A percentile compares a stretch with the other conserved stretches of the same genome.
These are phyloP conservation scores for Massariosphaeria phaeospora DNA, from an alignment of 495 filamentous ascomycete genomes.

Conservation along the genomic window DNA sequence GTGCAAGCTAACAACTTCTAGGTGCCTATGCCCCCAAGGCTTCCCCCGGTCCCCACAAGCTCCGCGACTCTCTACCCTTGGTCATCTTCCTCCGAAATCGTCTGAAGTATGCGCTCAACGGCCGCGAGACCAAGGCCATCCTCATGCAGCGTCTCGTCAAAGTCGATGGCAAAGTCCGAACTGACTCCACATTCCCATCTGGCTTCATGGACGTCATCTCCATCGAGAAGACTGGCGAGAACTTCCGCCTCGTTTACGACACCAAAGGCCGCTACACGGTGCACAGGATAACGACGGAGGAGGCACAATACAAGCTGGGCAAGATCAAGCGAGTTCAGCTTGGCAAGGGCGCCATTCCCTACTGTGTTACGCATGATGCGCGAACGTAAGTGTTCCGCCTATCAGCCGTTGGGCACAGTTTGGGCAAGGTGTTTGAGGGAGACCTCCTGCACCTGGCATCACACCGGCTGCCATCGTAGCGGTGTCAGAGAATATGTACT, in stretches of 20 bases:
- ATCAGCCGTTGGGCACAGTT: constrained; percentile 99
- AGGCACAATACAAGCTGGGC: constrained; percentile 98
- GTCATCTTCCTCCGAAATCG: constrained; percentile 99
- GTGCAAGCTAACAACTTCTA: constrained; percentile 3
- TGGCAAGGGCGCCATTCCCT: constrained; percentile 98
- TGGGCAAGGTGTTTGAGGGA: constrained; percentile 53
- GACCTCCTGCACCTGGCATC: constrained; percentile 25
- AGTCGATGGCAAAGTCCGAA: constrained; percentile 99
- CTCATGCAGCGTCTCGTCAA: constrained; percentile 99
- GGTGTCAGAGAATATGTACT: constrained; percentile 36
- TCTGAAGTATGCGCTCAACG: constrained; percentile 99
- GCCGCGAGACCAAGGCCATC: constrained; percentile 94
- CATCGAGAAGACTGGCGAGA: constrained; percentile 98
- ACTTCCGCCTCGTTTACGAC: constrained; percentile 99
- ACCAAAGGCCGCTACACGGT: constrained; percentile 99
- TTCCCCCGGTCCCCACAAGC: constrained; percentile 97
- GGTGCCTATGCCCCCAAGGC: constrained; percentile 87
- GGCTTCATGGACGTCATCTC: constrained; percentile 99
- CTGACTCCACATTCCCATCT: constrained; percentile 93
- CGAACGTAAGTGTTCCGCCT: constrained; percentile 94
- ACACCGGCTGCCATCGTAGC: constrained; percentile 59
- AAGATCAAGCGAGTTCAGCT: constrained; percentile 99
- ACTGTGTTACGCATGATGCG: constrained; percentile 99
- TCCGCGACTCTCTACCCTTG: constrained; percentile 96
- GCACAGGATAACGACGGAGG: constrained; percentile 95